These are phyloP conservation scores for Alternaria arbusti DNA, from an alignment of 2,329 filamentous ascomycete genomes.

Conservation along the genomic window DNA sequence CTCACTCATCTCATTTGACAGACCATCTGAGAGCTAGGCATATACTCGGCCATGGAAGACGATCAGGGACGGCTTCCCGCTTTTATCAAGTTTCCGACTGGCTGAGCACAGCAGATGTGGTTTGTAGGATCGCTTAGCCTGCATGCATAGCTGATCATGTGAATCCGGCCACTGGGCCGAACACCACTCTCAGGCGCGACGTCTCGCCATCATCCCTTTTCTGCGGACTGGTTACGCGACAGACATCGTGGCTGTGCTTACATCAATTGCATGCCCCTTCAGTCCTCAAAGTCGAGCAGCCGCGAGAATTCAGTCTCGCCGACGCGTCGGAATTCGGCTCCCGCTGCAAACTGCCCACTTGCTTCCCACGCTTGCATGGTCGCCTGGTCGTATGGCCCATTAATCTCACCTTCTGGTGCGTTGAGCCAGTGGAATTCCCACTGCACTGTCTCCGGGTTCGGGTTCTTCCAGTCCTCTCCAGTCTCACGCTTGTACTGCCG, in stretches of 20 bases:
- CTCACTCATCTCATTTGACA: slow-evolving; percentile 24
- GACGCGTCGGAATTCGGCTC: slow-evolving; percentile 66
- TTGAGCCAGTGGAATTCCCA: slow-evolving; percentile 97
- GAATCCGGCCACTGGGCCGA: slow-evolving; percentile 10
- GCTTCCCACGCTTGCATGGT: slow-evolving; percentile 93
- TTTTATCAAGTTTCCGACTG: slow-evolving; percentile 38
- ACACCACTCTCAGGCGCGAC: neutral
- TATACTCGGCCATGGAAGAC: slow-evolving; percentile 18
- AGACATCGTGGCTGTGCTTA: neutral
- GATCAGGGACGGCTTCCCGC: slow-evolving; percentile 29
- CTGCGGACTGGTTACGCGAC: neutral
- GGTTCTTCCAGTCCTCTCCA: slow-evolving; percentile 80
- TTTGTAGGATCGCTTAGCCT: slow-evolving; percentile 35
- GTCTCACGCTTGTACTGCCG: slow-evolving; percentile 85
- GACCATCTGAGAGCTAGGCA: slow-evolving; percentile 1
- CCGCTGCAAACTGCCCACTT: slow-evolving; percentile 90
- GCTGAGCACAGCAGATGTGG: slow-evolving; percentile 27
- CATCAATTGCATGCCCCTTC: slow-evolving; percentile 3
- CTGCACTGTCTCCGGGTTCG: slow-evolving; percentile 53
- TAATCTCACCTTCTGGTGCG: slow-evolving; percentile 77
- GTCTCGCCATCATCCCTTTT: neutral
- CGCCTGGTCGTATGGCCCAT: slow-evolving; percentile 84
- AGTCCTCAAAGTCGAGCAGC: slow-evolving; percentile 47
- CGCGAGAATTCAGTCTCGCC: slow-evolving; percentile 53
- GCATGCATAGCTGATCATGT: slow-evolving; percentile 42